These are phyloP conservation scores for Cornus controversa DNA, from an alignment of 148 eudicot species.

Conservation along the genomic window DNA sequence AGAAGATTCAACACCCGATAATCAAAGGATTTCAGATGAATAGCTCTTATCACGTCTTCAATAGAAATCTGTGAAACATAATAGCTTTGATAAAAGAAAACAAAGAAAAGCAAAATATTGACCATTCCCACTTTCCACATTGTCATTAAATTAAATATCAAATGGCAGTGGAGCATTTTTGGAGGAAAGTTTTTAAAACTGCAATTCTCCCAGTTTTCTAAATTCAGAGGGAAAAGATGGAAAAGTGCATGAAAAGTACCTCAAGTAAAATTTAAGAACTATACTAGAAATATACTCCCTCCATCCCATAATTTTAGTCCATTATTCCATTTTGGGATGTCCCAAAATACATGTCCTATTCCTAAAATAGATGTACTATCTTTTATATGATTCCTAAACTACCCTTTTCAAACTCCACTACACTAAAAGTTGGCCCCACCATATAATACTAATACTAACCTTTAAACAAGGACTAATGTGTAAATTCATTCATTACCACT, in stretches of 20 bases:
- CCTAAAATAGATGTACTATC: no score
- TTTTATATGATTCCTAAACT: no score
- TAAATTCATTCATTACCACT: no score
- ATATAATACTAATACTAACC: no score
- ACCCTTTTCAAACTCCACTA: no score
- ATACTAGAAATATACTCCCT: no score
- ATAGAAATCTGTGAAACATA: slow-evolving; percentile 44
- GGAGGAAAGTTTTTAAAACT: neutral
- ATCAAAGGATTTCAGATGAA: slow-evolving; percentile 91
- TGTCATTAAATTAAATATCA: neutral
- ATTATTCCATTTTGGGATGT: no score
- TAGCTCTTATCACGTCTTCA: slow-evolving; percentile 77
- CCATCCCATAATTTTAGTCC: no score
- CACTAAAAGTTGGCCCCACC: no score
- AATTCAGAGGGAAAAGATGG: neutral
- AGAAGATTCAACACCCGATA: slow-evolving; percentile 89
- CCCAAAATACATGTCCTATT: no score
- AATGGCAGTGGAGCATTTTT: neutral
- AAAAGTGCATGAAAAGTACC: neutral
- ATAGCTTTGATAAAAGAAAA: slow-evolving; percentile 10
- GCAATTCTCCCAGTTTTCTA: neutral
- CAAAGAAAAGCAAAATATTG: slow-evolving; percentile 5
- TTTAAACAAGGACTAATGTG: no score
- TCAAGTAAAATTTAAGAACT: no score
- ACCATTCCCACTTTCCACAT: neutral